phyloP scores from a whole-genome alignment of 2,329 filamentous ascomycete genomes.

The Trichoderma cornu-damae region DNA sequence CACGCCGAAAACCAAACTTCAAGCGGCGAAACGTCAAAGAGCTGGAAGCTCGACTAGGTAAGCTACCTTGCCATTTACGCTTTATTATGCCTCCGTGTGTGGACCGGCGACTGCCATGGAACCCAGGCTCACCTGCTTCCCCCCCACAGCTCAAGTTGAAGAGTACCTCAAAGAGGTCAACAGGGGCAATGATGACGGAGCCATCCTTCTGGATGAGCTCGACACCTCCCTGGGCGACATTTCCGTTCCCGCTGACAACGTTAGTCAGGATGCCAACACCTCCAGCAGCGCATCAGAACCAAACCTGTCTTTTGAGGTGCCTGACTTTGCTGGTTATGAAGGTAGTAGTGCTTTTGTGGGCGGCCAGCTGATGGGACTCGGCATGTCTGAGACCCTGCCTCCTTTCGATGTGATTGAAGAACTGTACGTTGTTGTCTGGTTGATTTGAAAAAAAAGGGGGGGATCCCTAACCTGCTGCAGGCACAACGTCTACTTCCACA shows the following conservation, averaged over 20 bases:
- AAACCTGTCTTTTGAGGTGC: slow-evolving; percentile 20
- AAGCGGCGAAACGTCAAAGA: slow-evolving; percentile 89
- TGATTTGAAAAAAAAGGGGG: background rate
- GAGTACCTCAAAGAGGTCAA: slow-evolving; percentile 66
- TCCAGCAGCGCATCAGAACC: slow-evolving; percentile 15
- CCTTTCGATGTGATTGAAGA: slow-evolving; percentile 75
- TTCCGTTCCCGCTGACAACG: slow-evolving; percentile 18
- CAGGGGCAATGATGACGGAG: slow-evolving; percentile 25
- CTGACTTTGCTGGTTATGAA: slow-evolving; percentile 18
- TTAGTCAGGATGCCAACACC: slow-evolving; percentile 19
- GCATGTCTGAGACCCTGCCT: slow-evolving; percentile 76
- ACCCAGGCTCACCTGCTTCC: background rate
- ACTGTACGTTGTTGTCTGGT: slow-evolving; percentile 50
- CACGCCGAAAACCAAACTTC: slow-evolving; percentile 78
- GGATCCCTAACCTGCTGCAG: slow-evolving; percentile 40
- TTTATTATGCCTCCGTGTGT: background rate
- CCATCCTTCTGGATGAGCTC: slow-evolving; percentile 12
- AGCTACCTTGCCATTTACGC: slow-evolving; percentile 21
- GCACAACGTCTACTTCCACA: slow-evolving; percentile 69
- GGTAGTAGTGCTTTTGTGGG: slow-evolving; percentile 15
- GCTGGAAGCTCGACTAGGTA: slow-evolving; percentile 81
- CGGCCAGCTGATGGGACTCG: slow-evolving; percentile 63
- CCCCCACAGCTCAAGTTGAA: slow-evolving; percentile 67
- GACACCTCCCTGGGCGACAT: slow-evolving; percentile 17
- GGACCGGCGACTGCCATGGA: slow-evolving; percentile 1